Base-by-base conservation (phyloP, 2,329 filamentous ascomycete species). In the Teratosphaeriaceae sp. region DNA sequence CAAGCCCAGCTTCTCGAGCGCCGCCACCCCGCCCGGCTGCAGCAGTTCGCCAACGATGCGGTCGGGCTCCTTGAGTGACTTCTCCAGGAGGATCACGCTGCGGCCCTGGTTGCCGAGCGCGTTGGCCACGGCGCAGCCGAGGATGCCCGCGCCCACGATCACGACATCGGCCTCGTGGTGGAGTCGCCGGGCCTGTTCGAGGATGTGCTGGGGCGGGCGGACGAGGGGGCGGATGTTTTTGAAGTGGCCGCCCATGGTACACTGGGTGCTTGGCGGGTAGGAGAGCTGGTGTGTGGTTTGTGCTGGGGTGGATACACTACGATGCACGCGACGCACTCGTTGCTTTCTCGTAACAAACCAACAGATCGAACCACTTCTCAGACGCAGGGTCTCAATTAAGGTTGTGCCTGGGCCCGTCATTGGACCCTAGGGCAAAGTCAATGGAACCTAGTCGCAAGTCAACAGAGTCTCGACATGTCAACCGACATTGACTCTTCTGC, bases 41-140 rank as follows among this genome's bases (percentile, higher is more conserved):
- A 98, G 71, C 51, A 98, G 70, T 70, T 98, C 92, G 56, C 92
- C 92, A 37, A 98, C 88, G 54, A 98, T 98, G 51, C 92, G 82
- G 69, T 97, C 85, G 16, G 92, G 92, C 70, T 97, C 84, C 66
- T 88, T 88, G 67, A 97, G 73, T 67, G 81, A 94, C 58, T 79
- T 79, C 70, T 98, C 92, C 39, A 98, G 78, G 40, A 98, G 72
- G 20, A 97, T 76, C 20, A 98, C 89, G 63, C 85, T 94, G 50
- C 92, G 81, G 42, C 88, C 89, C 69, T 97, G 92, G 56, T 85
- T 82, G 46, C 85, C 89, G 35, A 97, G 75, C 18, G 90, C 80
- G 50, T 82, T 85, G 15, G 92, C 90, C 18, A 88, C 73, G 16
- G 89, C 86, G 64, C 88, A 94, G 30, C 92, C 92, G 50, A 95